These are phyloP conservation scores for Metschnikowia lochheadii DNA, from an alignment of 805 yeast genomes.

Conservation along the genomic window DNA sequence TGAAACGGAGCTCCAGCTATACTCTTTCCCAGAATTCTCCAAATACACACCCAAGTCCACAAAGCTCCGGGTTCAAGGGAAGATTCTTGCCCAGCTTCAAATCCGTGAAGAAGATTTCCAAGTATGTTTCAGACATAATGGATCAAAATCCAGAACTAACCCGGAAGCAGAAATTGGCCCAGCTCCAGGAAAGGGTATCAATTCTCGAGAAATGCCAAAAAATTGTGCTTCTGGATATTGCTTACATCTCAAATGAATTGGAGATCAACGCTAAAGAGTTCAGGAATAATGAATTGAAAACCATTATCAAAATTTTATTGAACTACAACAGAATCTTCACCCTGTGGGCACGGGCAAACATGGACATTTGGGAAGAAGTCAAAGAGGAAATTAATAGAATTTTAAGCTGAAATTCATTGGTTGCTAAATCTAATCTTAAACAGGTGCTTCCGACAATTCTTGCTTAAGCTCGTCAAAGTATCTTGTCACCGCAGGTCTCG, in stretches of 20 bases:
- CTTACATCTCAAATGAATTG: slow-evolving; percentile 39
- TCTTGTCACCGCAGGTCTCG: slow-evolving; percentile 63
- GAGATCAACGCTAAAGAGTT: slow-evolving; percentile 48
- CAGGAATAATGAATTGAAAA: slow-evolving; percentile 46
- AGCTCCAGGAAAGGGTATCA: slow-evolving; percentile 47
- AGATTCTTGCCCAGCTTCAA: slow-evolving; percentile 50
- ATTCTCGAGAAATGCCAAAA: slow-evolving; percentile 50
- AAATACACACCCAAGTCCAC: slow-evolving; percentile 1
- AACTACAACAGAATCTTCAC: slow-evolving; percentile 54
- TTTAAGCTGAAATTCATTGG: not conserved
- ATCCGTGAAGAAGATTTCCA: slow-evolving; percentile 46
- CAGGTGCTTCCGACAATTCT: not conserved
- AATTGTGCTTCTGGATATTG: slow-evolving; percentile 39
- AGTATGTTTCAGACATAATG: slow-evolving; percentile 51
- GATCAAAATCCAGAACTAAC: slow-evolving; percentile 66
- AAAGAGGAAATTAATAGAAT: slow-evolving; percentile 31
- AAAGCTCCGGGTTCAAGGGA: slow-evolving; percentile 26
- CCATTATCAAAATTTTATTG: slow-evolving; percentile 47
- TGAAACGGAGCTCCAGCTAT: slow-evolving; percentile 21
- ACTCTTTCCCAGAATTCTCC: slow-evolving; percentile 5
- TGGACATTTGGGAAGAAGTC: slow-evolving; percentile 67
- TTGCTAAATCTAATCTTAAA: not conserved
- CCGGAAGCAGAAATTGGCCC: slow-evolving; percentile 49
- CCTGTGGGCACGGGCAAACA: slow-evolving; percentile 64
- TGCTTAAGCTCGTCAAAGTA: slow-evolving; percentile 13